Evolutionary conservation across 179 eudicot species (phyloP).

Genomic region (Patellifolia procumbens): DNA sequence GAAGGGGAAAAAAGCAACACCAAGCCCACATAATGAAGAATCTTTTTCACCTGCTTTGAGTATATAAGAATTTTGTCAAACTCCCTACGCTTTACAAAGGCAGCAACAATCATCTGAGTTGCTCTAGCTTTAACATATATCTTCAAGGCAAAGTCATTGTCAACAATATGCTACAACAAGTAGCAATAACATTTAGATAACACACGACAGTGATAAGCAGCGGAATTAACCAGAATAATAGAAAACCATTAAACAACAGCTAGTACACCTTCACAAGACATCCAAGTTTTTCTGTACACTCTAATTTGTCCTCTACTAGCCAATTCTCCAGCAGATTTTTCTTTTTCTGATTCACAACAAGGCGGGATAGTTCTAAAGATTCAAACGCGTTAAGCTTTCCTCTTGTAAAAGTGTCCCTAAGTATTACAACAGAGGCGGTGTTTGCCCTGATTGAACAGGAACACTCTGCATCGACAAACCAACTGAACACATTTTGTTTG

Average conservation of each 20-base stretch:
- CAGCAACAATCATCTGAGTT: slow-evolving; percentile 96
- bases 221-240: background rate
- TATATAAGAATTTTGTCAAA: slow-evolving; percentile 93
- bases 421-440: slow-evolving; percentile 91
- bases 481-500: background rate
- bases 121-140: slow-evolving; percentile 97
- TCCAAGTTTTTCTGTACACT: slow-evolving; percentile 97
- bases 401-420: slow-evolving; percentile 86
- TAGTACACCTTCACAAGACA: slow-evolving; percentile 82
- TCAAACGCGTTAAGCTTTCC: slow-evolving; percentile 96
- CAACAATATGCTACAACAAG: slow-evolving; percentile 69
- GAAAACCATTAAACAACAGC: background rate
- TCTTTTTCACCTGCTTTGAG: slow-evolving; percentile 77
- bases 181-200: slow-evolving; percentile 19
- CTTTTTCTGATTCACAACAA: slow-evolving; percentile 96
- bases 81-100: slow-evolving; percentile 98
- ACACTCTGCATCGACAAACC: too few species aligned
- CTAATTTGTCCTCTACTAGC: slow-evolving; percentile 95
- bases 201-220: background rate
- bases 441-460: slow-evolving; percentile 98
- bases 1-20: background rate
- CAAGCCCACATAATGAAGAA: background rate
- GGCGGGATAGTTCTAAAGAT: too few species aligned
- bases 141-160: slow-evolving; percentile 92
- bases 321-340: slow-evolving; percentile 92